A percentile compares a stretch with the other conserved stretches of the same genome.
Conservation (phyloP, 129 eudicot species). For the Heracleum sosnowskyi region DNA sequence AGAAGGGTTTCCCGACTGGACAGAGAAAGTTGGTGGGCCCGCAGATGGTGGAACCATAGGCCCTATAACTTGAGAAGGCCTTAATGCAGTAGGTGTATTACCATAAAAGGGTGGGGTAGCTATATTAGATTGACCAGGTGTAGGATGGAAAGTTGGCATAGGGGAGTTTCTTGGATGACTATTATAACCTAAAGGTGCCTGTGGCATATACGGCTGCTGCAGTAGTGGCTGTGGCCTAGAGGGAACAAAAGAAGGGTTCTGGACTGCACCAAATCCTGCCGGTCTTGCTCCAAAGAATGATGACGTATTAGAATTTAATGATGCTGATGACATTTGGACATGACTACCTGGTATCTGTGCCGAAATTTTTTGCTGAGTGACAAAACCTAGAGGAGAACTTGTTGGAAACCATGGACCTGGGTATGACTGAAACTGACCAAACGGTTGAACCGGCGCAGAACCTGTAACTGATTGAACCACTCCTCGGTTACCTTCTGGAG, state of each 20-base stretch:
- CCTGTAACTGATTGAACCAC: slow-evolving; percentile 29
- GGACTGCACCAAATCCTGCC: slow-evolving; percentile 29
- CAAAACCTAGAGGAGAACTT: slow-evolving; percentile 34
- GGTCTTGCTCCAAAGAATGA: slow-evolving; percentile 45
- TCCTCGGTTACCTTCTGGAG: slow-evolving; percentile 35
- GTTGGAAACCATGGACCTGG: slow-evolving; percentile 57
- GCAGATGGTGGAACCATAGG: slow-evolving; percentile 29
- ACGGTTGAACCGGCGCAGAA: slow-evolving; percentile 32
- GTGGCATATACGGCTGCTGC: slow-evolving; percentile 40
- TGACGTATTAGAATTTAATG: slow-evolving; percentile 34
- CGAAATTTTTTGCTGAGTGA: slow-evolving; percentile 26
- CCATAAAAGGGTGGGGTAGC: slow-evolving; percentile 17
- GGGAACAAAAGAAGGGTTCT: slow-evolving; percentile 21
- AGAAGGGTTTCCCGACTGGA: slow-evolving; percentile 15
- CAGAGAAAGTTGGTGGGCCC: slow-evolving; percentile 17
- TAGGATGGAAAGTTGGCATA: slow-evolving; percentile 15
- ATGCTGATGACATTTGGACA: slow-evolving; percentile 28
- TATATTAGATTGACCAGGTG: slow-evolving; percentile 20
- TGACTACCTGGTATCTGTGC: slow-evolving; percentile 22
- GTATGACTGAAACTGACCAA: slow-evolving; percentile 48
- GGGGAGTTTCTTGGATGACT: slow-evolving; percentile 28
- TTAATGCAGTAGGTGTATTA: slow-evolving; percentile 18
- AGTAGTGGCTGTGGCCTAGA: slow-evolving; percentile 32
- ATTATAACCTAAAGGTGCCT: slow-evolving; percentile 19
- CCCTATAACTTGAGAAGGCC: slow-evolving; percentile 25